phyloP scores from a whole-genome alignment of 2,329 filamentous ascomycete genomes.

The Chaetomium sp. region DNA sequence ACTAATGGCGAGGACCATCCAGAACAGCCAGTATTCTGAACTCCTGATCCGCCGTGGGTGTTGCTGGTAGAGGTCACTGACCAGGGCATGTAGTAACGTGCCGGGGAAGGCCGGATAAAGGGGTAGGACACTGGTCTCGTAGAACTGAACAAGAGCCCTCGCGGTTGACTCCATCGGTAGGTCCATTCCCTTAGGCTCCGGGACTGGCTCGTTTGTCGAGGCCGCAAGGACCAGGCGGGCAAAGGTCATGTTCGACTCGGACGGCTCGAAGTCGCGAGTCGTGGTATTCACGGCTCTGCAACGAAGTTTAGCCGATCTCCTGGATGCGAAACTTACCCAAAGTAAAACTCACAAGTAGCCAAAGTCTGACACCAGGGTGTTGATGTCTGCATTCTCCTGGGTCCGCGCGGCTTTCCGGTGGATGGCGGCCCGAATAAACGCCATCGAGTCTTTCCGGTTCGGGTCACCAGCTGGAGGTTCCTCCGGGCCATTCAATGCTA shows the following conservation, averaged over 20 bases:
- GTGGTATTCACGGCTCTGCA: conserved; percentile 84
- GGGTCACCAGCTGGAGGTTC: conserved; percentile 39
- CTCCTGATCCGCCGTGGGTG: conserved; percentile 63
- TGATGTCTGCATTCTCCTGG: conserved; percentile 81
- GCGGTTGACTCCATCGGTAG: conserved; percentile 73
- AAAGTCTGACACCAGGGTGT: conserved; percentile 91
- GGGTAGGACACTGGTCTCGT: conserved; percentile 78
- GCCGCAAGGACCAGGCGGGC: conserved; percentile 85
- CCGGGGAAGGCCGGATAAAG: conserved; percentile 84
- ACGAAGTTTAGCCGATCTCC: conserved; percentile 26
- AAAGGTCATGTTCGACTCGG: conserved; percentile 88
- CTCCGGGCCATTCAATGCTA: conserved; percentile 66
- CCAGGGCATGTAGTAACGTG: conserved; percentile 71
- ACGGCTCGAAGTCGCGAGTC: conserved; percentile 88
- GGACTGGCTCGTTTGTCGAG: conserved; percentile 71
- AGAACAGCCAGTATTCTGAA: conserved; percentile 82
- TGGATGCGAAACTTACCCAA: background rate
- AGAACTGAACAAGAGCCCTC: conserved; percentile 74
- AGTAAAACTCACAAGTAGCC: conserved; percentile 70
- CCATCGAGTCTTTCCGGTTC: conserved; percentile 61
- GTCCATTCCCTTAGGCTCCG: conserved; percentile 59
- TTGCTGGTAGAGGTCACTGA: conserved; percentile 80
- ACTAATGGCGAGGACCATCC: conserved; percentile 85
- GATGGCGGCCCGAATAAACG: conserved; percentile 63
- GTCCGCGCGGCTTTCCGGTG: conserved; percentile 65